These are phyloP conservation scores for Candida hispaniensis DNA, from an alignment of 805 yeast species.

Conservation along the genomic window DNA sequence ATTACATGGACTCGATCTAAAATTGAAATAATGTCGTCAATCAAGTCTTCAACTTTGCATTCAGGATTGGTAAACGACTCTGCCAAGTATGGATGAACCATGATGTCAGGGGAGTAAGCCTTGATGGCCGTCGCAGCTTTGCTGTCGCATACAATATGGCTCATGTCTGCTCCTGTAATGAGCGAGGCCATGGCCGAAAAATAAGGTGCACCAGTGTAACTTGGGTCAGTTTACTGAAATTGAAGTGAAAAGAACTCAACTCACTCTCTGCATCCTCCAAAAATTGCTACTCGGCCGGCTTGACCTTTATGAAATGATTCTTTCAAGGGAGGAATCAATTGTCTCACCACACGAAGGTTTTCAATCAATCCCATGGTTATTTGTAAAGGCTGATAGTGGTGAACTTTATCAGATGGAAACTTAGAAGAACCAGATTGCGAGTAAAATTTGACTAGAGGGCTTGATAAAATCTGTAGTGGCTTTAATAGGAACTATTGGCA, in stretches of 20 bases:
- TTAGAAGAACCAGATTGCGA: no score
- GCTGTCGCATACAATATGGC: constrained; percentile 79
- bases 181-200: constrained; percentile 83
- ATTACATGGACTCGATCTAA: constrained; percentile 65
- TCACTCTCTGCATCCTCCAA: constrained; percentile 87
- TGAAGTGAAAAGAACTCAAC: constrained; percentile 18
- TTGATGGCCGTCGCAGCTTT: constrained; percentile 74
- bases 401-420: no score
- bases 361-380: constrained; percentile 17
- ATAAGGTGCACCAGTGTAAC: constrained; percentile 92
- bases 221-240: constrained; percentile 13
- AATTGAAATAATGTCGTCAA: constrained; percentile 46
- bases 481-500: no score
- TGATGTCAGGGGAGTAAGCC: constrained; percentile 79
- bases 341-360: constrained; percentile 37
- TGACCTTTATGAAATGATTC: constrained; percentile 81
- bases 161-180: constrained; percentile 74
- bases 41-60: constrained; percentile 28
- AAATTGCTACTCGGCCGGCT: constrained; percentile 71
- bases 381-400: no score
- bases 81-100: constrained; percentile 87
- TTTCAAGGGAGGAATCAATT: constrained; percentile 64
- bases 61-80: constrained; percentile 34
- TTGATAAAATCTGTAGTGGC: constrained; percentile 1
- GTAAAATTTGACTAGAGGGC: no score